phyloP scores from a whole-genome alignment of 768 basidiomycete genomes.

The Pleurotus pulmonarius region DNA sequence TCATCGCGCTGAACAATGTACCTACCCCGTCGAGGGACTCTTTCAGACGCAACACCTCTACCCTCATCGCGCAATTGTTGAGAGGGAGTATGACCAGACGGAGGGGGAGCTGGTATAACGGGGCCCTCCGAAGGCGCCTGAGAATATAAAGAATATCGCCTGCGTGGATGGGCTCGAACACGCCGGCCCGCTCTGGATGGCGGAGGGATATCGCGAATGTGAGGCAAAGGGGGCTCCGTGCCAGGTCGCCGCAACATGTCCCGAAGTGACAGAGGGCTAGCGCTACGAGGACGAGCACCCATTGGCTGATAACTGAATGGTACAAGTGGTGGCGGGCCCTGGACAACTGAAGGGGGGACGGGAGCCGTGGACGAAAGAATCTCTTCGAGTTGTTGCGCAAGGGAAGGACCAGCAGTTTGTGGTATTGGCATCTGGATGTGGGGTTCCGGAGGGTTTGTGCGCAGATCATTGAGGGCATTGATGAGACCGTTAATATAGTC shows the following conservation, averaged over 20 bases:
- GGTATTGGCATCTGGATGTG: slow-evolving; percentile 37
- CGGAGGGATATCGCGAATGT: not conserved
- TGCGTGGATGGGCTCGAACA: not conserved
- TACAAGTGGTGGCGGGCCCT: slow-evolving; percentile 48
- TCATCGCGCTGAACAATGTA: not conserved
- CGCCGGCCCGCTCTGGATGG: not conserved
- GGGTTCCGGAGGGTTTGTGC: not conserved
- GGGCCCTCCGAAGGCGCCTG: slow-evolving; percentile 3
- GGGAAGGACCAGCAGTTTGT: slow-evolving; percentile 44
- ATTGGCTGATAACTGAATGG: slow-evolving; percentile 55
- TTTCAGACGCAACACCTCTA: not conserved
- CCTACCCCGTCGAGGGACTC: not conserved
- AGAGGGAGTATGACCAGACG: too few species aligned
- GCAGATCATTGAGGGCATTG: slow-evolving; percentile 18
- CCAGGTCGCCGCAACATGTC: slow-evolving; percentile 22
- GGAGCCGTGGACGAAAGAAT: slow-evolving; percentile 47
- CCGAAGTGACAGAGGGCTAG: slow-evolving; percentile 31
- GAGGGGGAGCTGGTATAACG: not conserved
- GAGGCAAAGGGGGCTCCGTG: slow-evolving; percentile 21
- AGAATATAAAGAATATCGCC: not conserved
- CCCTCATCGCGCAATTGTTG: not conserved
- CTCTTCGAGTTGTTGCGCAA: slow-evolving; percentile 59
- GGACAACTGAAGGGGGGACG: slow-evolving; percentile 33
- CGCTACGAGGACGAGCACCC: slow-evolving; percentile 27
- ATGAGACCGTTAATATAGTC: slow-evolving; percentile 8